Evolutionary conservation across 352 stramenopile species (phyloP).

Genomic region (Phytopythium aichiense): DNA sequence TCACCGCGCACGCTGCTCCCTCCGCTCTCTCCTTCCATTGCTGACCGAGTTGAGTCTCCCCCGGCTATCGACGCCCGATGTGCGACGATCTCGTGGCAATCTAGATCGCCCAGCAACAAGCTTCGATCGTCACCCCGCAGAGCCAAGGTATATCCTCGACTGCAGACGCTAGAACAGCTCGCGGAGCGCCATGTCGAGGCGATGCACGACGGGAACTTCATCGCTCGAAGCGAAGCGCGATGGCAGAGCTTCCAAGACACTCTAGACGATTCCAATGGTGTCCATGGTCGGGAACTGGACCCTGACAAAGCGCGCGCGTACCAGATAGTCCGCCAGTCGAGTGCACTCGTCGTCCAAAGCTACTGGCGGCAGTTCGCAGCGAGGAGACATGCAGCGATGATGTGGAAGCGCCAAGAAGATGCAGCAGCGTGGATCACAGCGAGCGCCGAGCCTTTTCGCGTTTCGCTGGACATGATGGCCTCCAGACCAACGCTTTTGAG

Average conservation of each 20-base stretch:
- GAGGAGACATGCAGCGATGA: constrained; percentile 9
- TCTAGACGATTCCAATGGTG: too few relatives aligned
- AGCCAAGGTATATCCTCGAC: constrained; percentile 24
- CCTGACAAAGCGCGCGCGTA: constrained; percentile 16
- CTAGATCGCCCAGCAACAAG: not conserved
- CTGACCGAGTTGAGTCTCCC: not conserved
- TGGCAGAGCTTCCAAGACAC: constrained; percentile 30
- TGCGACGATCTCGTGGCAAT: not conserved
- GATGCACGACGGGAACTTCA: constrained; percentile 39
- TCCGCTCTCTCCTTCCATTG: not conserved
- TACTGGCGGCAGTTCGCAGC: constrained; percentile 36
- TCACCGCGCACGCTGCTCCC: not conserved
- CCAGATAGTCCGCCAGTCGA: constrained; percentile 23
- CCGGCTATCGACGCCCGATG: not conserved
- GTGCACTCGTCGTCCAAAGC: constrained; percentile 47
- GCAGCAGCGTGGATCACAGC: constrained; percentile 38
- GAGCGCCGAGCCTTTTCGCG: constrained; percentile 12
- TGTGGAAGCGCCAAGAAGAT: constrained; percentile 41
- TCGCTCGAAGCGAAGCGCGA: constrained; percentile 34
- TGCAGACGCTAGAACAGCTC: constrained; percentile 46
- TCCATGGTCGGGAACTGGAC: not conserved
- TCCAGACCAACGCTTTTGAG: not conserved
- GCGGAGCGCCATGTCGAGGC: constrained; percentile 29
- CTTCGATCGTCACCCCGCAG: not conserved
- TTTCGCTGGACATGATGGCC: not conserved